Conservation (phyloP, 176 grass and related monocot species). For the Avena sativa region DNA sequence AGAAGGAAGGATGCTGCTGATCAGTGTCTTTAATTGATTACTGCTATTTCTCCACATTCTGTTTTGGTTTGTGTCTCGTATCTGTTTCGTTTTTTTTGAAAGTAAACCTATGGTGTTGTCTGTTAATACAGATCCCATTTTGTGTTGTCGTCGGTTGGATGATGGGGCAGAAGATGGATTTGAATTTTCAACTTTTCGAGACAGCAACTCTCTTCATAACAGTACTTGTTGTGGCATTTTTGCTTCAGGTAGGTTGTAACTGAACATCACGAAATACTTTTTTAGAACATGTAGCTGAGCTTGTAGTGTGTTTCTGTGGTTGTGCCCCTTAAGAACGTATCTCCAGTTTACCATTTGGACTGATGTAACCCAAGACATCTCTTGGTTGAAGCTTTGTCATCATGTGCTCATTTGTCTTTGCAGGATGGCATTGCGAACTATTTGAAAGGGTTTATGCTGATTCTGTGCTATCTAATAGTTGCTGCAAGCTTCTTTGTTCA, state of each 20-base stretch:
- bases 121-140: constrained; percentile 80
- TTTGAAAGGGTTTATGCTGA: constrained; percentile 86
- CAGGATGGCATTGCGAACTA: constrained; percentile 84
- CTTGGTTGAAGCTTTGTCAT: not conserved
- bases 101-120: not conserved
- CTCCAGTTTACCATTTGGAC: not conserved
- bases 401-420: constrained; percentile 13
- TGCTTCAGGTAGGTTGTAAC: constrained; percentile 78
- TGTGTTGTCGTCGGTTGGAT: constrained; percentile 96
- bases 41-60: not conserved
- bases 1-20: not conserved
- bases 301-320: not conserved
- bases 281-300: not conserved
- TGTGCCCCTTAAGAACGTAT: not conserved
- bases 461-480: constrained; percentile 85
- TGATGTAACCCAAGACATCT: not conserved
- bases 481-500: constrained; percentile 91
- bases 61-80: not conserved
- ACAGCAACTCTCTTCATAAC: constrained; percentile 95
- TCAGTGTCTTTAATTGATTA: not conserved
- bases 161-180: constrained; percentile 86
- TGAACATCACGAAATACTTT: constrained; percentile 8
- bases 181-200: constrained; percentile 99
- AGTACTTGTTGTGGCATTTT: constrained; percentile 91
- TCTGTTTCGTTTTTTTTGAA: not conserved